phyloP scores from a whole-genome alignment of 768 basidiomycete species.

The Floccularia luteovirens region DNA sequence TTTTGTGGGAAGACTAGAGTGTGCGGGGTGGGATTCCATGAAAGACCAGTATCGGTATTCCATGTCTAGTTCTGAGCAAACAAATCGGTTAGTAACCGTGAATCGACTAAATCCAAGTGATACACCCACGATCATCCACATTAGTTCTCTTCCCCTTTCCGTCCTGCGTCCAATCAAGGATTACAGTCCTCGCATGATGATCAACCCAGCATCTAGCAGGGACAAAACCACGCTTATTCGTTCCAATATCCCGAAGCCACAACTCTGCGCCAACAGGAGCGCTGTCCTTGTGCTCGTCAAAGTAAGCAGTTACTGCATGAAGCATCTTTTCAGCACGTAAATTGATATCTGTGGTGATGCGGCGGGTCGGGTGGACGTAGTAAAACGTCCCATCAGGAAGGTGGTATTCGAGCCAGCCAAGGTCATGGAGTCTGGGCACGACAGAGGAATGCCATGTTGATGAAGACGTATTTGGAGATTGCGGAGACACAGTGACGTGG shows the following conservation, averaged over 20 bases:
- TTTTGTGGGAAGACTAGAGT: conserved; percentile 45
- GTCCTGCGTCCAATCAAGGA: conserved; percentile 27
- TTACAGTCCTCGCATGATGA: conserved; percentile 49
- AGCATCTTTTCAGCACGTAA: conserved; percentile 46
- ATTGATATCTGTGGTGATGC: conserved; percentile 66
- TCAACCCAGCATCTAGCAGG: conserved; percentile 56
- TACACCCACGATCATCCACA: conserved; percentile 40
- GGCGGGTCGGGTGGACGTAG: conserved; percentile 56
- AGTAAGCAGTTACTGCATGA: conserved; percentile 37
- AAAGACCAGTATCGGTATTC: conserved; percentile 82
- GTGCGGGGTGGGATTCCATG: conserved; percentile 74
- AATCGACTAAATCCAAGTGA: not conserved
- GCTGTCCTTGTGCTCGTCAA: conserved; percentile 26
- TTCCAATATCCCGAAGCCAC: conserved; percentile 47
- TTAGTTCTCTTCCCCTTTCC: conserved; percentile 13
- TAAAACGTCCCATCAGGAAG: conserved; percentile 72
- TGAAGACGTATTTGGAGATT: conserved; percentile 11
- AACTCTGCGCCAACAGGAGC: conserved; percentile 39
- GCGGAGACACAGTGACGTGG: conserved; percentile 15
- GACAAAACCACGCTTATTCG: conserved; percentile 19
- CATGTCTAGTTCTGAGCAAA: conserved; percentile 58
- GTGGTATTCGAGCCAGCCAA: conserved; percentile 71
- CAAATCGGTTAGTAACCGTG: not conserved
- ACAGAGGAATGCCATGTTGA: conserved; percentile 11
- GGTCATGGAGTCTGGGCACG: conserved; percentile 32